Base-by-base conservation (phyloP, 2,329 filamentous ascomycete genomes). In the Sporothrix luriei region DNA sequence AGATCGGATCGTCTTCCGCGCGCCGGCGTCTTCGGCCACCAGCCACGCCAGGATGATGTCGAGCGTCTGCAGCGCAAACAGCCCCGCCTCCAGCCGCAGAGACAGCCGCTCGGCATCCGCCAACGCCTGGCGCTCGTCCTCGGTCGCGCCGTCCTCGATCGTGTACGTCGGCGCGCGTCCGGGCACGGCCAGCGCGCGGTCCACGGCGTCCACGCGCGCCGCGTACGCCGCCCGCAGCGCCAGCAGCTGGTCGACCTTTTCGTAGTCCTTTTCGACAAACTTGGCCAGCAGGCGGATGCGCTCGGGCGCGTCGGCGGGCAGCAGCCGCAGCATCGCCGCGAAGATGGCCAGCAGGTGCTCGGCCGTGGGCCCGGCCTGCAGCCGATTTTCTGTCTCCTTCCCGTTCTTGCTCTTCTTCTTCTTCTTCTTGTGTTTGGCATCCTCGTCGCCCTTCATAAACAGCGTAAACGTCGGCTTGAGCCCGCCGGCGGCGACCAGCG, bases 181-280 rank as follows among this genome's bases (percentile, higher is more conserved):
- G 19, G 77, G 74, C 19, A 81, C 80, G 19, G 81, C 82, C 69
- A 94, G 90, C 66, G 84, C 81, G 66, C 84, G 80, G 66, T 94
- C 90, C 0, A 92, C 88, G 0, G 84, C 81, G 0, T 80, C 81
- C 1, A 96, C 79, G 19, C 87, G 84, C 0, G 84, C 81, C 0
- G 86, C 85, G 77, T 93, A 97, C 14, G 91, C 90, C 62, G 87
- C 82, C 52, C 94, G 87, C 62, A 97, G 79, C 71, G 85, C 83
- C 48, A 97, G 78, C 4, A 98, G 82, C 76, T 89, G 92, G 6
- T 77, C 81, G 49, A 93, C 87, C 82, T 98, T 98, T 74, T 90
- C 92, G 77, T 96, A 97, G 73, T 97, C 89, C 77, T 93, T 97
- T 78, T 99, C 95, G 21, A 97, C 91, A 75, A 98, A 98, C 77